Conservation (phyloP, 441 rosid genomes). For the Lepidium campestre region DNA sequence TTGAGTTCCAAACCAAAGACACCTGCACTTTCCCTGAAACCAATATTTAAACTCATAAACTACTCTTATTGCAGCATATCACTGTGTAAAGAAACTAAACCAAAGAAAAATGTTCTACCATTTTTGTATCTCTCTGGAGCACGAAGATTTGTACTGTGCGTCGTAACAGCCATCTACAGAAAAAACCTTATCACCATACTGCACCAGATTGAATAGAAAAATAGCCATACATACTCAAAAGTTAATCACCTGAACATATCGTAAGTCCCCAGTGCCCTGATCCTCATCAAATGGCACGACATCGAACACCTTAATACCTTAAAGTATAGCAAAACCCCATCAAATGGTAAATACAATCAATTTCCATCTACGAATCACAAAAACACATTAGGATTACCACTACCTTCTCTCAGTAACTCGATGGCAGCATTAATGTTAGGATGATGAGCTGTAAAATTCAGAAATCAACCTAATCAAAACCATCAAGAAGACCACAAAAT, state of each 20-base stretch:
- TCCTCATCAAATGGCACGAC: slow-evolving; percentile 79
- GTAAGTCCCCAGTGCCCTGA: slow-evolving; percentile 71
- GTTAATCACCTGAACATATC: slow-evolving; percentile 78
- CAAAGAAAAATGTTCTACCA: slow-evolving; percentile 35
- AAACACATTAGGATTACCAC: background rate
- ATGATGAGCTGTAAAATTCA: slow-evolving; percentile 68
- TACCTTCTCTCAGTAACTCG: slow-evolving; percentile 72
- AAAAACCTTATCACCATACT: slow-evolving; percentile 16
- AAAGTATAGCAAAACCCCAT: background rate
- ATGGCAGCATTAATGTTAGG: slow-evolving; percentile 85
- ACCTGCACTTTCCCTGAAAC: slow-evolving; percentile 77
- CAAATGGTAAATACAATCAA: background rate
- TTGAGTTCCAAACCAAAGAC: slow-evolving; percentile 88
- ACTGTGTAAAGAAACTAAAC: background rate
- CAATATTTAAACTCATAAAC: slow-evolving; percentile 13
- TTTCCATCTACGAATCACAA: background rate
- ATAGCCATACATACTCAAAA: background rate
- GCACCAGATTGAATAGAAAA: background rate
- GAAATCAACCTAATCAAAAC: slow-evolving; percentile 8
- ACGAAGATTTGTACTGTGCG: slow-evolving; percentile 73
- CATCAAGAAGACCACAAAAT: background rate
- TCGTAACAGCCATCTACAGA: slow-evolving; percentile 89
- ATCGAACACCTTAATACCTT: slow-evolving; percentile 65
- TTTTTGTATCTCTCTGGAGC: slow-evolving; percentile 73
- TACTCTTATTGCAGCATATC: background rate